A percentile compares a stretch with the other conserved stretches of the same genome.
Conservation (phyloP, 2,329 filamentous ascomycete species). For the Zymoseptoria crescenta region DNA sequence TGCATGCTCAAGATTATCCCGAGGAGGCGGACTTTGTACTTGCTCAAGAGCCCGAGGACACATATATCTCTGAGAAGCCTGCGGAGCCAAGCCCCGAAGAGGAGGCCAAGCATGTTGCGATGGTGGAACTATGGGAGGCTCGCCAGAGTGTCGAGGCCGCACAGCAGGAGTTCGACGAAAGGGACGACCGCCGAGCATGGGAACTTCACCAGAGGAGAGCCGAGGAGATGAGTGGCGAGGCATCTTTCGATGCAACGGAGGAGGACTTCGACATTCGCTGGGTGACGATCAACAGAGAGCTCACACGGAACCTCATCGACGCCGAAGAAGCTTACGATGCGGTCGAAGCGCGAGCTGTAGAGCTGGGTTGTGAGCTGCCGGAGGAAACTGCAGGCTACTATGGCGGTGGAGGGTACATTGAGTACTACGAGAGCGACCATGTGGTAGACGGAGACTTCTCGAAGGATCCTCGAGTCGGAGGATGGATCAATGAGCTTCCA, state of each 20-base stretch:
- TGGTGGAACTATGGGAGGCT: neutral
- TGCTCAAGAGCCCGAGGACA: too few relatives aligned
- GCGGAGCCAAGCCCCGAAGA: too few relatives aligned
- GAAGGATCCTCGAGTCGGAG: neutral
- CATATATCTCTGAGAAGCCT: too few relatives aligned
- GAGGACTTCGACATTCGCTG: slow-evolving; percentile 11
- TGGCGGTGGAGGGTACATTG: neutral
- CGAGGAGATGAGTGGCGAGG: neutral
- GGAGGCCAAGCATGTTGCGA: neutral
- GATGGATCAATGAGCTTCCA: too few relatives aligned
- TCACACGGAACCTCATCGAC: slow-evolving; percentile 6
- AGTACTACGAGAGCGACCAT: neutral
- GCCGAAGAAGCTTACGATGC: slow-evolving; percentile 2
- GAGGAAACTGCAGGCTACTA: neutral
- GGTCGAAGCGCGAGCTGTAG: neutral
- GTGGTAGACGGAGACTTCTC: neutral
- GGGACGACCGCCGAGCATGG: too few relatives aligned
- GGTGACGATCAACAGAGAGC: slow-evolving; percentile 1
- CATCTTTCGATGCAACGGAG: neutral
- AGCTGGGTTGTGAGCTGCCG: neutral
- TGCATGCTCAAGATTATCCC: too few relatives aligned
- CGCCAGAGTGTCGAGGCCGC: neutral
- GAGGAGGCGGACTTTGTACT: too few relatives aligned
- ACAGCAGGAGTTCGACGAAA: neutral
- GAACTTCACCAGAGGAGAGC: too few relatives aligned